Conservation (phyloP, 768 basidiomycete species). For the Trametes cubensis region DNA sequence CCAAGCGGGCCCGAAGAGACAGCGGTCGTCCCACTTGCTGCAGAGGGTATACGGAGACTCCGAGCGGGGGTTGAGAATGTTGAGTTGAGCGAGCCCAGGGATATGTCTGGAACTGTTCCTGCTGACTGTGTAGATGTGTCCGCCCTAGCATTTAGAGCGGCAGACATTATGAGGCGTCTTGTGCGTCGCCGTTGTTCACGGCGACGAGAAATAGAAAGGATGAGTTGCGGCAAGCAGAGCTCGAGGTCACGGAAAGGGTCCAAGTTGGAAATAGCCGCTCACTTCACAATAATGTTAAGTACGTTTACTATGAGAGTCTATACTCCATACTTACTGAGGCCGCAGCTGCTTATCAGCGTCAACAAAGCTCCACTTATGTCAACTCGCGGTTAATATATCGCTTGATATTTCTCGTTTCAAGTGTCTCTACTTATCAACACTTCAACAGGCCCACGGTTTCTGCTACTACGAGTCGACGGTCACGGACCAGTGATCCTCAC, state of each 20-base stretch:
- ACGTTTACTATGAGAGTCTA: too few relatives aligned
- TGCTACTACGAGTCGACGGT: background rate
- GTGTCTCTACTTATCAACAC: too few relatives aligned
- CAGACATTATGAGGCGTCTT: conserved; percentile 40
- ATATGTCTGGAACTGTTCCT: conserved; percentile 58
- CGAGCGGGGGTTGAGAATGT: conserved; percentile 56
- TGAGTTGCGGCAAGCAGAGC: background rate
- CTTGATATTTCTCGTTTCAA: too few relatives aligned
- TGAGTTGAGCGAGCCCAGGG: conserved; percentile 57
- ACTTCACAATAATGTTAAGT: too few relatives aligned
- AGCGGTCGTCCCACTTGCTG: conserved; percentile 54
- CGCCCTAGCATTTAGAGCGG: conserved; percentile 41
- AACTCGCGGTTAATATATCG: too few relatives aligned
- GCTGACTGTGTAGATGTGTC: conserved; percentile 49
- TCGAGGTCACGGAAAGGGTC: background rate
- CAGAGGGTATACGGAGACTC: conserved; percentile 48
- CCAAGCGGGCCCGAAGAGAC: conserved; percentile 52
- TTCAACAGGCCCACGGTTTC: too few relatives aligned
- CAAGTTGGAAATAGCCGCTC: too few relatives aligned
- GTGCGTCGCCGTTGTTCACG: background rate
- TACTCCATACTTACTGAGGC: too few relatives aligned
- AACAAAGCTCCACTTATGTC: too few relatives aligned
- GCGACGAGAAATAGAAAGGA: conserved; percentile 38
- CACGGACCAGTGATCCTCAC: too few relatives aligned
- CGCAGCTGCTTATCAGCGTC: too few relatives aligned